A percentile compares a stretch with the other conserved stretches of the same genome.
Evolutionary conservation across 2,329 filamentous ascomycete species (phyloP).

Genomic region (Claviceps sp.): DNA sequence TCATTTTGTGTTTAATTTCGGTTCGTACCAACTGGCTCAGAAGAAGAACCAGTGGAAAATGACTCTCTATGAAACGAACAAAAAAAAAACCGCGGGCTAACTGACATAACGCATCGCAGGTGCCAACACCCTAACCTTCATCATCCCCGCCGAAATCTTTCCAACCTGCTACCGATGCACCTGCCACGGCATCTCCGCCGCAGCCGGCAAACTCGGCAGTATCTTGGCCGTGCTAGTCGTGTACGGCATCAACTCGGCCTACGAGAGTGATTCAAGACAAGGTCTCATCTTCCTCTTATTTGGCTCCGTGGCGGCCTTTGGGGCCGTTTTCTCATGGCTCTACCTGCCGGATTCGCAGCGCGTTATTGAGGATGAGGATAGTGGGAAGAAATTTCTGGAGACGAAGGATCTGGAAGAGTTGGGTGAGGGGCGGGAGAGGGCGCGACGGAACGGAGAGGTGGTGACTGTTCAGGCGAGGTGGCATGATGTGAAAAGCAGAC

Average conservation of each 20-base stretch:
- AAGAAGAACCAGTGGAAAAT: too few relatives aligned
- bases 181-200: conserved; percentile 48
- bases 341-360: conserved; percentile 36
- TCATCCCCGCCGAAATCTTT: conserved; percentile 52
- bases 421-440: conserved; percentile 33
- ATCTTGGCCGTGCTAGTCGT: conserved; percentile 38
- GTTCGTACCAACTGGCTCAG: conserved; percentile 16
- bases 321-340: conserved; percentile 37
- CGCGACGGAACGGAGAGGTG: conserved; percentile 29
- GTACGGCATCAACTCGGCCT: conserved; percentile 34
- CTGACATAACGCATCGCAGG: conserved; percentile 18
- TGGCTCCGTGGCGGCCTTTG: conserved; percentile 33
- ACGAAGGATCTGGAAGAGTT: conserved; percentile 37
- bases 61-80: too few relatives aligned
- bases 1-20: conserved; percentile 43
- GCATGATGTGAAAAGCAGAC: conserved; percentile 23
- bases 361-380: conserved; percentile 13
- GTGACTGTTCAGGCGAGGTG: conserved; percentile 31
- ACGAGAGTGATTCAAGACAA: conserved; percentile 28
- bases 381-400: conserved; percentile 25
- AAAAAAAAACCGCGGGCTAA: too few relatives aligned
- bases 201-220: conserved; percentile 44
- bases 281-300: conserved; percentile 38
- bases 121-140: conserved; percentile 49
- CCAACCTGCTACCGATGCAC: conserved; percentile 50